Evolutionary conservation across 2,329 filamentous ascomycete species (phyloP).

Genomic region (Rutstroemia sp.): DNA sequence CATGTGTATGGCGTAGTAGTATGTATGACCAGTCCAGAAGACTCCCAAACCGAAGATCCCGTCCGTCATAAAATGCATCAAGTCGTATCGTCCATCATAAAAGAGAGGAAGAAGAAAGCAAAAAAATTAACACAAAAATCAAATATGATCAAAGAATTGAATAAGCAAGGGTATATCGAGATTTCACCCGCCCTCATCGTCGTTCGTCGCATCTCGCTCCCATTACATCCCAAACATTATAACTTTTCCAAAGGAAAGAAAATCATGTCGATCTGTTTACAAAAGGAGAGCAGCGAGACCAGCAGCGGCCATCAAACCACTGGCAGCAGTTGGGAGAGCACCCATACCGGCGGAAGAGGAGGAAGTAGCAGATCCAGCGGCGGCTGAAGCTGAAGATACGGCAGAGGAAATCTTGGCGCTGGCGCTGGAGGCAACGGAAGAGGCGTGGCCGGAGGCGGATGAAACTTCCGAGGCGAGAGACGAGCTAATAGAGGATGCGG

Average conservation of each 20-base stretch:
- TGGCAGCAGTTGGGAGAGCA: constrained; percentile 14
- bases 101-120: constrained; percentile 6
- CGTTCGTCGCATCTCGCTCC: constrained; percentile 10
- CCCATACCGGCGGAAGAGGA: background rate
- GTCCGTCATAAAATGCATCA: background rate
- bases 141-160: constrained; percentile 24
- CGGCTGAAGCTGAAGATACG: constrained; percentile 15
- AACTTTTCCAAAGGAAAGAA: constrained; percentile 8
- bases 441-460: constrained; percentile 5
- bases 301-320: constrained; percentile 24
- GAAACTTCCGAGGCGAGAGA: constrained; percentile 5
- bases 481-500: constrained; percentile 15
- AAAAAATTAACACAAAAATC: constrained; percentile 10
- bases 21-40: background rate
- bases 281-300: constrained; percentile 28
- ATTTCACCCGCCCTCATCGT: constrained; percentile 8
- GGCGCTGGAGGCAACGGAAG: constrained; percentile 8
- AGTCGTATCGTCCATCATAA: background rate
- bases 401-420: constrained; percentile 5
- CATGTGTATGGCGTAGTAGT: constrained; percentile 11
- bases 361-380: background rate
- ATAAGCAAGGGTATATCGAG: constrained; percentile 23
- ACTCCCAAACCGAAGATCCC: background rate
- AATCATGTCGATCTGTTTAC: constrained; percentile 16
- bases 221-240: constrained; percentile 6